Evolutionary conservation across 768 basidiomycete genomes (phyloP).

Genomic region (Mycena olivaceomarginata): DNA sequence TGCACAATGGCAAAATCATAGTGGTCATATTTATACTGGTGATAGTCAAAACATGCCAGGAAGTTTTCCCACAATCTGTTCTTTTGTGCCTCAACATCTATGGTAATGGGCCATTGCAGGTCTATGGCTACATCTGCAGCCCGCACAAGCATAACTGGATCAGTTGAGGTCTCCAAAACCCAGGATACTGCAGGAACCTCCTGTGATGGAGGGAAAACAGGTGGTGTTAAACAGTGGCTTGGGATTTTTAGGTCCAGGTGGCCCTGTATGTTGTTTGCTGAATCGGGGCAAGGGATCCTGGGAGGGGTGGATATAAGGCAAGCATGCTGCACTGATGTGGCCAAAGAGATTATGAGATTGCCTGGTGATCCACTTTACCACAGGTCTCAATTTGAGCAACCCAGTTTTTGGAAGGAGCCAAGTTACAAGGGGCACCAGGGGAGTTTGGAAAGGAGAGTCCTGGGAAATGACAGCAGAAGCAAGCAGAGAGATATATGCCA

Average conservation of each 20-base stretch:
- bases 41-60: background rate
- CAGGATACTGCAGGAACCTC: background rate
- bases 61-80: background rate
- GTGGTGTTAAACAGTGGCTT: background rate
- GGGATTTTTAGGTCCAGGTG: background rate
- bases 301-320: background rate
- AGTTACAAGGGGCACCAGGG: background rate
- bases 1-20: background rate
- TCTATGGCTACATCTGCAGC: background rate
- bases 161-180: background rate
- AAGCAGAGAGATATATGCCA: background rate
- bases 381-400: background rate
- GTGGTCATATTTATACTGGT: too few relatives aligned
- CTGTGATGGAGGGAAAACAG: background rate
- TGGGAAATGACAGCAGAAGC: background rate
- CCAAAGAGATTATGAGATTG: background rate
- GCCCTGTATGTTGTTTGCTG: background rate
- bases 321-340: background rate
- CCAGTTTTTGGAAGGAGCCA: background rate
- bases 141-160: background rate
- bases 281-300: background rate
- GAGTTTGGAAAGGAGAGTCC: slow-evolving; percentile 2
- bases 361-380: background rate
- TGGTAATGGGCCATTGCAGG: background rate
- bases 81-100: background rate